Evolutionary conservation across 2,329 filamentous ascomycete species (phyloP), one percentile per base, ranked within the genome.

Genomic region (Exophiala oligosperma): DNA sequence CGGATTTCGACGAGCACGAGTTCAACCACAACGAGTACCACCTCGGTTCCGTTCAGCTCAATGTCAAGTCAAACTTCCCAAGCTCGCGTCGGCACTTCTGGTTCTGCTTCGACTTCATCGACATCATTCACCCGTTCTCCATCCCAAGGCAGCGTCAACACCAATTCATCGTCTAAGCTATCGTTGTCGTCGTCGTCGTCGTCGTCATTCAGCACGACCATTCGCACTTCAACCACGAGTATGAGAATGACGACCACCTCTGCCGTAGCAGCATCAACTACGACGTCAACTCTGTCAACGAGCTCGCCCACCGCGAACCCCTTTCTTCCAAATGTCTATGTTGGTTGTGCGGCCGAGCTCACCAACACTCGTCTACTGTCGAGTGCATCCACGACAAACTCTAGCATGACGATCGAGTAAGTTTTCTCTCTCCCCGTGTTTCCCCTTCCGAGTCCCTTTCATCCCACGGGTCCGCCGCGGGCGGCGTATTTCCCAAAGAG

Each of bases 361-460:
- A 14, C 64, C 40, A 59, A 52, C 52, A 50, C 61, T 24, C 59
- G 66, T 17, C 82, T 84, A 53, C 76, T 87, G 59, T 70, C 73
- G 14, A 38, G 46, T 9, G 47, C 53, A 24, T 56, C 56, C 56
- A 77, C 81, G 67, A 71, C 78, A 17, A 74, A 77, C 63, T 65
- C 74, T n/a, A 65, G 72, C 11, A 71, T 83, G 66, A 84, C 82
- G 8, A 59, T 64, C n/a, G 48, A 63, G 32, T 35, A 35, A 35
- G 32, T 35, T 35, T 5, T 35, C 11, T 35, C 32, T 5, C 2
- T 35, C 32, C 11, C 11, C 7, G 2, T 35, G 32, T 35, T 35
- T 28, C 26, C 26, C 4, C 26, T 7, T 28, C 26, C 26, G 26
- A 28, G 4, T 28, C 26, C 26, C 4, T 28, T 28, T 28, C 17